phyloP scores from a whole-genome alignment of 306 rosid species.

The Vigna hirtella region DNA sequence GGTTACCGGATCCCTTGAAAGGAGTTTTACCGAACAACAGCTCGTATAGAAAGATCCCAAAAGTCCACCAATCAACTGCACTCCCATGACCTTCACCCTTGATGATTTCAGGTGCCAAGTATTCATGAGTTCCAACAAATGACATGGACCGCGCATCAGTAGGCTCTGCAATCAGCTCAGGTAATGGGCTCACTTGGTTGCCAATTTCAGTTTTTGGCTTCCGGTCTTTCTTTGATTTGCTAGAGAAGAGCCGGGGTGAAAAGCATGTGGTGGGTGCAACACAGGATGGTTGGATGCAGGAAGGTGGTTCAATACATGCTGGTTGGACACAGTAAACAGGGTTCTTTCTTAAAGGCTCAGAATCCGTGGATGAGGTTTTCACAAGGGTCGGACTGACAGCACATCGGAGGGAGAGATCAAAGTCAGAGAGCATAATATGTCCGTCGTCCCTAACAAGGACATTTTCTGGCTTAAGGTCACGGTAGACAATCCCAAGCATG shows the following conservation, averaged over 20 bases:
- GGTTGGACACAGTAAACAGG: slow-evolving; percentile 89
- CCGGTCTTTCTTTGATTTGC: slow-evolving; percentile 92
- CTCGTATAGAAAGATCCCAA: slow-evolving; percentile 92
- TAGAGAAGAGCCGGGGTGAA: slow-evolving; percentile 87
- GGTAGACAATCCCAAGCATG: slow-evolving; percentile 99
- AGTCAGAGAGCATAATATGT: slow-evolving; percentile 97
- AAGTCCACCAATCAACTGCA: slow-evolving; percentile 99
- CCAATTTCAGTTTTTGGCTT: slow-evolving; percentile 80
- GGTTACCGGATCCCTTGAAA: slow-evolving; percentile 93
- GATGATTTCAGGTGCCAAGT: slow-evolving; percentile 95
- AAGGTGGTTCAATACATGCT: slow-evolving; percentile 90
- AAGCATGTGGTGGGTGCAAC: slow-evolving; percentile 96
- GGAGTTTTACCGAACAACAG: slow-evolving; percentile 95
- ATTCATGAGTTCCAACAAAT: slow-evolving; percentile 95
- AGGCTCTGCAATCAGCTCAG: slow-evolving; percentile 97
- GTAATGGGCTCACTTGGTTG: slow-evolving; percentile 92
- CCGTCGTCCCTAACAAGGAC: slow-evolving; percentile 97
- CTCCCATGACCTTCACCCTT: slow-evolving; percentile 99
- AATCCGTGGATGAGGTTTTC: slow-evolving; percentile 65
- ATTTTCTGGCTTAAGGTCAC: slow-evolving; percentile 98
- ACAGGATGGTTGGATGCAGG: slow-evolving; percentile 98
- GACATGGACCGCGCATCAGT: slow-evolving; percentile 99
- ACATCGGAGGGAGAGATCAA: slow-evolving; percentile 95
- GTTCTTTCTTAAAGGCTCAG: slow-evolving; percentile 77
- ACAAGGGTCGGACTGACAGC: slow-evolving; percentile 93